These are phyloP conservation scores for Nicotiana otophora DNA, from an alignment of 257 asterid species.

Conservation along the genomic window DNA sequence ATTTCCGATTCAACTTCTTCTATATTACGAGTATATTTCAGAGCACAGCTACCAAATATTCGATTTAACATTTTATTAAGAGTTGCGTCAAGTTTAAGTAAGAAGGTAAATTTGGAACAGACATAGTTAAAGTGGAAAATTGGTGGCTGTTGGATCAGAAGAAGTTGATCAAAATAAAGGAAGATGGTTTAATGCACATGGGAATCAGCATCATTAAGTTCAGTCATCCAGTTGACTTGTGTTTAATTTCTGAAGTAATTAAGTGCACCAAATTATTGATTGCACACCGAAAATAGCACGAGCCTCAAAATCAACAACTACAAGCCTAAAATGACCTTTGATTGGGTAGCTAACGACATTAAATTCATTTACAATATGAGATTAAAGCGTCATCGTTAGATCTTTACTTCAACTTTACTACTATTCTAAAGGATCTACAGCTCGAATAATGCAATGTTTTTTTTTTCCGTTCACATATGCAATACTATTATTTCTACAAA, in stretches of 20 bases:
- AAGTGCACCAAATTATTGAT: background rate
- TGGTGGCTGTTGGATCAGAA: background rate
- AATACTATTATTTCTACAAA: too few relatives aligned
- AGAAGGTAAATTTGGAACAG: background rate
- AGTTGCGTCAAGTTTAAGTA: background rate
- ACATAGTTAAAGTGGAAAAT: background rate
- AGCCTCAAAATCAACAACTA: slow-evolving; percentile 8
- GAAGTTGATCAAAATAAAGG: background rate
- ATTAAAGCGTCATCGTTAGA: background rate
- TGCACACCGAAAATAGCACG: slow-evolving; percentile 4
- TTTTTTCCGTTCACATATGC: too few relatives aligned
- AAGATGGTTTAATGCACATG: slow-evolving; percentile 3
- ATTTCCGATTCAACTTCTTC: background rate
- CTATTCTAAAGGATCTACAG: background rate
- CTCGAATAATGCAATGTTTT: background rate
- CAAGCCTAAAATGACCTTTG: too few relatives aligned
- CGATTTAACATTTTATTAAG: background rate
- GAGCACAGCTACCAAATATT: background rate
- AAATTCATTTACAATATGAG: too few relatives aligned
- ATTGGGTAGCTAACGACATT: too few relatives aligned
- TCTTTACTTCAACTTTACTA: background rate
- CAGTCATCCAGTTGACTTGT: background rate
- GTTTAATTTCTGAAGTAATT: background rate
- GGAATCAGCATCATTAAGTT: background rate
- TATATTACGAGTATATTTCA: too few relatives aligned